Conservation (phyloP, 306 rosid species). For the Glycine soja region DNA sequence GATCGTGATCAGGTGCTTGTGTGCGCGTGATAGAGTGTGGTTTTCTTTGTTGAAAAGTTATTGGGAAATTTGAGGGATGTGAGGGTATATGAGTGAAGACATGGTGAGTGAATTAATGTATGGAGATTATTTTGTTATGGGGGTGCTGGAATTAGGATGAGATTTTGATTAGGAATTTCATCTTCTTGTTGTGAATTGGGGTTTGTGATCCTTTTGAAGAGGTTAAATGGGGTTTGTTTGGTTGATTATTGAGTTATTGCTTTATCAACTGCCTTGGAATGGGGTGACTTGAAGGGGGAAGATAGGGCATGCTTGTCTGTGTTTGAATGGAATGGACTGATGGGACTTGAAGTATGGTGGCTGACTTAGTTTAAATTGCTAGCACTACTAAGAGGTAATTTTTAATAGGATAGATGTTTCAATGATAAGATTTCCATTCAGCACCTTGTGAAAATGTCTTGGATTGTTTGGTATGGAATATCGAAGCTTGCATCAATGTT, state of each 20-base stretch:
- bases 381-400: background rate
- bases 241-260: slow-evolving; percentile 37
- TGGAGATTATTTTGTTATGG: slow-evolving; percentile 28
- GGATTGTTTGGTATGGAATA: no score
- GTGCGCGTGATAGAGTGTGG: background rate
- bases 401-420: background rate
- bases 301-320: slow-evolving; percentile 8
- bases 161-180: slow-evolving; percentile 30
- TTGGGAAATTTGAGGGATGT: slow-evolving; percentile 37
- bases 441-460: background rate
- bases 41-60: slow-evolving; percentile 35
- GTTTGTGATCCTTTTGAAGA: slow-evolving; percentile 20
- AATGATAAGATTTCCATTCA: slow-evolving; percentile 28
- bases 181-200: slow-evolving; percentile 26
- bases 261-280: slow-evolving; percentile 22
- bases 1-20: slow-evolving; percentile 40
- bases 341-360: background rate
- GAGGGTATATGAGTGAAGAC: slow-evolving; percentile 27
- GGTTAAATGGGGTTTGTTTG: slow-evolving; percentile 29
- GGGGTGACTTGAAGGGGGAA: slow-evolving; percentile 14
- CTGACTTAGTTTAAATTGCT: slow-evolving; percentile 19
- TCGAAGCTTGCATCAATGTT: no score
- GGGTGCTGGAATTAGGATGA: slow-evolving; percentile 21
- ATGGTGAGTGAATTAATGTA: slow-evolving; percentile 16
- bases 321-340: background rate